Evolutionary conservation across 192 early-diverging fungal genomes (phyloP), one percentile per base, ranked within the genome.

Genomic region (Mortierella hygrophila): DNA sequence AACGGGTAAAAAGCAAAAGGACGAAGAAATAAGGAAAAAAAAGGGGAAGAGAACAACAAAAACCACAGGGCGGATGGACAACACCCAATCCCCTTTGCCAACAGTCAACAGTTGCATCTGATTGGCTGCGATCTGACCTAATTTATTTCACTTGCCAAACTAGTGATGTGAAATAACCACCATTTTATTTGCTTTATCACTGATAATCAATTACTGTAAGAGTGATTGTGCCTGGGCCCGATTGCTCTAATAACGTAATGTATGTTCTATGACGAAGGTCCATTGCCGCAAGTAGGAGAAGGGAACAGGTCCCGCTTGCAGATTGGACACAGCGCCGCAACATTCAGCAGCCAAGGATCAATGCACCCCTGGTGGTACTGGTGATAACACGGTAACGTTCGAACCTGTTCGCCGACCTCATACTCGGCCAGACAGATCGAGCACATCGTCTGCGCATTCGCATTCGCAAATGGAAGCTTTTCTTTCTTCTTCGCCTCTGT

Each of bases 361-460:
- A 93, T 89, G 76, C 92, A 93, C 18, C 82, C 88, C 42, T 80
- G 73, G 74, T 93, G 92, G 74, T 90, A 93, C 68, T 89, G 90
- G 60, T 93, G 91, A 29, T 83, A 84, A 71, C 92, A 93, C 55
- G 90, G 89, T 37, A 93, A 78, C 26, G 81, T 80, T 55, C 91
- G 75, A 8, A 93, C 82, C 26, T 82, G 63, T n/a, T 93, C 90
- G 32, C 87, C 90, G 0, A 76, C 54, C 29, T 83, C 89, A 82
- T 92, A 93, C 21, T 92, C 90, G 44, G 88, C 71, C 11, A 93
- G 72, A 76, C 92, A 93, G 68, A 93, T 89, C 32, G 89, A 80
- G 76, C 92, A 93, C 68, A 83, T 76, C 23, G 84, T 86, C 76
- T 86, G 84, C 35, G 84, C 84, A 63, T 75, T 86, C 11, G 76